Base-by-base conservation (phyloP, 192 early-diverging fungal genomes). In the Chytriomyces sp. region DNA sequence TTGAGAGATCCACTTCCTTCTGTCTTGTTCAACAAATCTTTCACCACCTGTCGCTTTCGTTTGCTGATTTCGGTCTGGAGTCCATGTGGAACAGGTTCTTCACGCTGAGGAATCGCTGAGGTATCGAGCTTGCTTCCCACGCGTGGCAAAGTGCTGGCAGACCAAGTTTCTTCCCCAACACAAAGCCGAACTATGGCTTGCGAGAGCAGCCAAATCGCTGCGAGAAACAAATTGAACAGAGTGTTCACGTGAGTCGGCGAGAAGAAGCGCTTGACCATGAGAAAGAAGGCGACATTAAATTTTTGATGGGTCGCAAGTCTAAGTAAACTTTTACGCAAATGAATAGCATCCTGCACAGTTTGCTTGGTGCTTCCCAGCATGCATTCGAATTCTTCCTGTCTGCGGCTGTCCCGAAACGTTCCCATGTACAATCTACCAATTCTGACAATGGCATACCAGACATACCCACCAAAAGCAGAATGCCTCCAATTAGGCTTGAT, bases 381-480 rank as follows among this genome's bases (percentile, higher is more conserved):
- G 32, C 56, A 54, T 38, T 73, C 60, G 34, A 73, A 73, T 8
- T 39, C 71, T 44, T 73, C 71, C 37, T 73, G 71, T 38, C 71
- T 44, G 8, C 52, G 6, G 32, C 30, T 54, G 52, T 68, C 65
- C 26, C 65, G 25, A 30, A 68, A 68, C 22, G 65, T 68, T 34
- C 65, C 65, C 65, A 68, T 68, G 28, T 68, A 68, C n/a, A 68
- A n/a, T 33, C 65, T 7, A 3, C 65, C 65, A 25, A 68, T 12
- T 5, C 65, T 31, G 6, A 55, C 52, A 55, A 68, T 68, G 12
- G 7, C 5, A 28, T 39, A 68, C 65, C 65, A 68, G 5, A 28
- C 52, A 7, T 7, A 22, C 22, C 10, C 31, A 4, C 65, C 65
- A 64, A 68, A 55, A 2, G 36, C 6, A 55, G 34, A 68, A 12